These are phyloP conservation scores for Lizonia empirigonia DNA, from an alignment of 2,329 filamentous ascomycete species.

Conservation along the genomic window DNA sequence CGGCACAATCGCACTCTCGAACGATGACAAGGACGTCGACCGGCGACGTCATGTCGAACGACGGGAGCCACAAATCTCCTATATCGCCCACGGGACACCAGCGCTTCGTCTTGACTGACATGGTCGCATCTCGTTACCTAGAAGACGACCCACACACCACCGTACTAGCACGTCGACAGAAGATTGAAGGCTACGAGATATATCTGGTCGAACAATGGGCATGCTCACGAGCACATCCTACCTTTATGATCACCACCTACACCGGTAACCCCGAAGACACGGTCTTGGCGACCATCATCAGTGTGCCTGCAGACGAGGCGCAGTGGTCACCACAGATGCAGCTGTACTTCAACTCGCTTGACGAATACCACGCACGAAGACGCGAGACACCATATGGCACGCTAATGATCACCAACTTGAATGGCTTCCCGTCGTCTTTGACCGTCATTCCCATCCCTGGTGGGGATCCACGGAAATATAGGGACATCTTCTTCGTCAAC, in stretches of 20 bases:
- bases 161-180: conserved; percentile 72
- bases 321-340: conserved; percentile 79
- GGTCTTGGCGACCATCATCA: conserved; percentile 79
- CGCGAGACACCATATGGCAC: conserved; percentile 83
- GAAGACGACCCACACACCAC: conserved; percentile 80
- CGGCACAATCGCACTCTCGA: conserved; percentile 21
- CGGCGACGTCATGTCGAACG: conserved; percentile 16
- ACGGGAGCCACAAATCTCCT: conserved; percentile 22
- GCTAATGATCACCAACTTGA: conserved; percentile 92
- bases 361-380: conserved; percentile 81
- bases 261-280: conserved; percentile 83
- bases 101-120: conserved; percentile 68
- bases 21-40: conserved; percentile 16
- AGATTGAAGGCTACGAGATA: conserved; percentile 83
- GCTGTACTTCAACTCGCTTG: conserved; percentile 84
- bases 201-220: conserved; percentile 98
- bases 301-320: conserved; percentile 78
- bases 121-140: conserved; percentile 71
- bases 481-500: conserved; percentile 88
- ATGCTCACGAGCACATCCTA: conserved; percentile 87
- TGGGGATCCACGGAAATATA: conserved; percentile 80
- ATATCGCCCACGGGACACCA: conserved; percentile 52
- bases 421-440: conserved; percentile 86
- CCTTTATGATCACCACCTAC: conserved; percentile 89
- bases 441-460: conserved; percentile 91